Evolutionary conservation across 1,284 basidiomycete genomes (phyloP).

Genomic region (Ustilago esculenta): DNA sequence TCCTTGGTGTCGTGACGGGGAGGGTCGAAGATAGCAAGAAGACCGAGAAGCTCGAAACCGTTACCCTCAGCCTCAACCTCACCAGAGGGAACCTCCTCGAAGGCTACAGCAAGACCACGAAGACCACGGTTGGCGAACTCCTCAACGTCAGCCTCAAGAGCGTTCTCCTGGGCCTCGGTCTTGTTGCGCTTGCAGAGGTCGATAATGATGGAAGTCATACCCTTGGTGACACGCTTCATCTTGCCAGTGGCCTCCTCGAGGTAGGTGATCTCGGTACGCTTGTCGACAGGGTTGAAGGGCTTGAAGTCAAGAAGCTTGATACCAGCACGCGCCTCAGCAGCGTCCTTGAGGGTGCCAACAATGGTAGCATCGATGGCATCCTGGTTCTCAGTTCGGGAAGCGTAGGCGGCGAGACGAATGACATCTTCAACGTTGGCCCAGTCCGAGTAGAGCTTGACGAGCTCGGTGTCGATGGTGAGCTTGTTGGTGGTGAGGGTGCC

Average conservation of each 20-base stretch:
- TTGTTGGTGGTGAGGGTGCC: slow-evolving; percentile 96
- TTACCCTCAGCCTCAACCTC: slow-evolving; percentile 85
- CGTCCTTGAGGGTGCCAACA: slow-evolving; percentile 77
- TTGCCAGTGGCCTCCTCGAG: slow-evolving; percentile 90
- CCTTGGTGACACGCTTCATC: slow-evolving; percentile 98
- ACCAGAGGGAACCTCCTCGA: slow-evolving; percentile 82
- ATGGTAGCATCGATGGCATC: slow-evolving; percentile 94
- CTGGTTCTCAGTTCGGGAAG: slow-evolving; percentile 97
- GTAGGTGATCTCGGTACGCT: slow-evolving; percentile 98
- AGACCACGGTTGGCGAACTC: slow-evolving; percentile 96
- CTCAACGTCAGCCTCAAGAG: slow-evolving; percentile 91
- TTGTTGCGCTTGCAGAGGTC: slow-evolving; percentile 93
- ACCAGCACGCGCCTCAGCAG: slow-evolving; percentile 80
- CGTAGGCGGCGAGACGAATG: slow-evolving; percentile 91
- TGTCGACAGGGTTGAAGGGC: slow-evolving; percentile 99
- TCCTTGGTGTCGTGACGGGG: slow-evolving; percentile 98
- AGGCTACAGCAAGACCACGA: slow-evolving; percentile 94
- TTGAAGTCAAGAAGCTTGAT: slow-evolving; percentile 98
- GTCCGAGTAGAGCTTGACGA: slow-evolving; percentile 88
- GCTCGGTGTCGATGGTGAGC: slow-evolving; percentile 92
- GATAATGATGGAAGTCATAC: slow-evolving; percentile 93
- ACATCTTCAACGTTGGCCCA: slow-evolving; percentile 85
- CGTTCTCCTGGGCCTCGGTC: slow-evolving; percentile 87
- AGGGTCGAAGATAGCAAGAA: slow-evolving; percentile 96
- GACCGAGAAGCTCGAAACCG: slow-evolving; percentile 95